Evolutionary conservation across 2,329 filamentous ascomycete species (phyloP).

Genomic region (Akanthomyces muscarius): DNA sequence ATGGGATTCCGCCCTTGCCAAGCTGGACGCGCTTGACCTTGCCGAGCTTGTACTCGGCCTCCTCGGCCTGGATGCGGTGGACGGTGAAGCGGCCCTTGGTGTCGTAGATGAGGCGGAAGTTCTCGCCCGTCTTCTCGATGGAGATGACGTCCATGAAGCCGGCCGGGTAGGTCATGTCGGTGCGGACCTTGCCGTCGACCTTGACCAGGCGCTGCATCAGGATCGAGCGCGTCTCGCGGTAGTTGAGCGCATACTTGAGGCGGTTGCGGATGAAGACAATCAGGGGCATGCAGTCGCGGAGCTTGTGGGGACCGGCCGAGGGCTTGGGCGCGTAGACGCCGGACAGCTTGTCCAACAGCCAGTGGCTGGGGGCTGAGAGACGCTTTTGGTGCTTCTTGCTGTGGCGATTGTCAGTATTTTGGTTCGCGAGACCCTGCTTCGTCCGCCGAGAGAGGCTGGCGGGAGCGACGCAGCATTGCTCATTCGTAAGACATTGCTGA

Average conservation of each 20-base stretch:
- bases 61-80: slow-evolving; percentile 97
- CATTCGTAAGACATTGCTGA: background rate
- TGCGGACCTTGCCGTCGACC: slow-evolving; percentile 99
- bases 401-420: slow-evolving; percentile 34
- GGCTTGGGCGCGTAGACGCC: slow-evolving; percentile 73
- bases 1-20: slow-evolving; percentile 99
- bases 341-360: slow-evolving; percentile 99
- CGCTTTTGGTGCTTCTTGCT: slow-evolving; percentile 99
- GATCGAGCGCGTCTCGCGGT: slow-evolving; percentile 94
- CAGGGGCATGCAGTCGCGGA: slow-evolving; percentile 96
- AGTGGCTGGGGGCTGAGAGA: slow-evolving; percentile 97
- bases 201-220: slow-evolving; percentile 99
- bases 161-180: slow-evolving; percentile 93
- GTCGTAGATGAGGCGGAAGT: slow-evolving; percentile 99
- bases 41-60: slow-evolving; percentile 99
- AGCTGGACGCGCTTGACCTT: slow-evolving; percentile 99
- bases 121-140: slow-evolving; percentile 99
- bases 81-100: slow-evolving; percentile 99
- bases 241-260: slow-evolving; percentile 99
- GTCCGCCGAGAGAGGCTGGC: background rate
- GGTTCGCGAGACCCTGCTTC: background rate
- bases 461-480: background rate
- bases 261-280: slow-evolving; percentile 97
- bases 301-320: slow-evolving; percentile 93
- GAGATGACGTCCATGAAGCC: slow-evolving; percentile 99